Conservation (phyloP, 2,329 filamentous ascomycete genomes). For the Hymenoscyphus repandus region DNA sequence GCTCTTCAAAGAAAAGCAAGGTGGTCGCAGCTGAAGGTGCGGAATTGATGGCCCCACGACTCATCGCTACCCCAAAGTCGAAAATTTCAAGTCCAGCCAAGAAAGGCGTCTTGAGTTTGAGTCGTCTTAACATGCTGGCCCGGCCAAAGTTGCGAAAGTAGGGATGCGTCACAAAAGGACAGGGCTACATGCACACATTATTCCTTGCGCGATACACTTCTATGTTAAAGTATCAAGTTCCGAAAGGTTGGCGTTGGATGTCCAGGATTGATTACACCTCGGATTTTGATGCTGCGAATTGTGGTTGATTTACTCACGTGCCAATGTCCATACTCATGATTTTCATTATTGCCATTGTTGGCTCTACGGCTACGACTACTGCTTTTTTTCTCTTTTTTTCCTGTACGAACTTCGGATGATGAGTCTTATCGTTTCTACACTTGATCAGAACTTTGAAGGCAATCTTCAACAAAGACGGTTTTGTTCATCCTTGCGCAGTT, state of each 20-base stretch:
- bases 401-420: neutral
- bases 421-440: neutral
- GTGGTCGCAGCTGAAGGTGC: conserved; percentile 21
- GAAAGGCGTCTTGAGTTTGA: conserved; percentile 47
- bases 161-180: neutral
- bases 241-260: conserved; percentile 5
- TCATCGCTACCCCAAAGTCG: conserved; percentile 24
- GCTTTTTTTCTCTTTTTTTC: conserved; percentile 8
- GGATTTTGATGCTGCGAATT: conserved; percentile 9
- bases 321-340: conserved; percentile 9
- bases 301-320: conserved; percentile 7
- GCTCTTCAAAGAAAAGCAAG: conserved; percentile 56
- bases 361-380: neutral
- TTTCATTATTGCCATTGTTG: conserved; percentile 1
- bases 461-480: no score
- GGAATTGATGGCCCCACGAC: conserved; percentile 29
- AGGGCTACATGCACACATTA: no score
- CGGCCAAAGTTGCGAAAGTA: conserved; percentile 52
- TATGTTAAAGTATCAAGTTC: conserved; percentile 1
- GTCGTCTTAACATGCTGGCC: conserved; percentile 56
- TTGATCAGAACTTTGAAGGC: no score
- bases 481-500: no score
- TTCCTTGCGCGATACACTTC: conserved; percentile 1
- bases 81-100: conserved; percentile 43
- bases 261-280: conserved; percentile 7